Evolutionary conservation across 306 rosid genomes (phyloP), one percentile per base, ranked within the genome.

Genomic region (Prunus dulcis): DNA sequence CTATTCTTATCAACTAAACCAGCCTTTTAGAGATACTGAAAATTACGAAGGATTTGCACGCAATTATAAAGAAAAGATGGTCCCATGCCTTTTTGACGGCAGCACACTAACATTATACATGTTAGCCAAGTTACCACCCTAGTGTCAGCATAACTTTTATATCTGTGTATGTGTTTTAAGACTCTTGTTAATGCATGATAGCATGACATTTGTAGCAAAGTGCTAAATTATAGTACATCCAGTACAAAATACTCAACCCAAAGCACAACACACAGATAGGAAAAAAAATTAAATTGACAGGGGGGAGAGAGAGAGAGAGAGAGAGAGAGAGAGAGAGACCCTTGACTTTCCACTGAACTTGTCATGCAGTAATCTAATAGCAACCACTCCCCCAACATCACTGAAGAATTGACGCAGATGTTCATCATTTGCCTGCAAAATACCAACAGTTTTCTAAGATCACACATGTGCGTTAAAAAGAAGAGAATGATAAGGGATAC

Each of bases 261-360:
- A 38, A 38, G 43, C 9, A 6, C 2, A 0, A 38, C 43, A 34
- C 41, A 38, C 43, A 38, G 43, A 38, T 38, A 38, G 9, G 43
- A 38, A 38, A 38, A 38, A 38, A 4, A 38, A 38, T 38, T 38
- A 38, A 38, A 38, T 9, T 38, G 43, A 56, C 27, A 20, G 5
- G 1, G 10, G 25, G 25, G 25, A 23, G 25, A 1, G 25, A 23
- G 25, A 23, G 25, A 23, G 23, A 9, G 63, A 57, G 17, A 41
- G 2, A 27, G 47, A 2, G 64, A 65, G 19, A 77, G 78, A 73
- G 76, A 78, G 23, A 50, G 20, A 67, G 53, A 93, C 98, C 97
- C 97, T 88, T 72, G 97, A 92, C 77, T 95, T 95, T 77, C 93
- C 92, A 22, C 96, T 92, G 82, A 86, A 90, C 79, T 87, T 95